Evolutionary conservation across 1,284 basidiomycete genomes (phyloP).

Genomic region (Cryptococcus deneoformans): DNA sequence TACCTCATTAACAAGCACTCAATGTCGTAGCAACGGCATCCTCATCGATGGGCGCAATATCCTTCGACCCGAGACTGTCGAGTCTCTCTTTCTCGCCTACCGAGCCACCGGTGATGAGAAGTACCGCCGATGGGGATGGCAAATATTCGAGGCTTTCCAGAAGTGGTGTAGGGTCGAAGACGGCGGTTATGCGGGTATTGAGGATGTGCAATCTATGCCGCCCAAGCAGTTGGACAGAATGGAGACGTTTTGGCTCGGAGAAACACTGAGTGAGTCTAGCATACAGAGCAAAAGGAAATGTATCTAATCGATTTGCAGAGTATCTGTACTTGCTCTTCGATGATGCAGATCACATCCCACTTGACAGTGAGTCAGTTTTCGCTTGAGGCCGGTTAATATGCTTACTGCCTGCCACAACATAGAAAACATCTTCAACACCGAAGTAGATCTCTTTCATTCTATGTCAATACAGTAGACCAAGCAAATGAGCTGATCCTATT

Average conservation of each 20-base stretch:
- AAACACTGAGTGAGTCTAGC: constrained; percentile 66
- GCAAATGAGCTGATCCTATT: neutral
- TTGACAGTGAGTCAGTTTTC: constrained; percentile 60
- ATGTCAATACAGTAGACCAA: neutral
- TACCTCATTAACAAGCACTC: neutral
- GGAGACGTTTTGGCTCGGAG: constrained; percentile 93
- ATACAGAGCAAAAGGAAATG: neutral
- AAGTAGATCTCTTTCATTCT: constrained; percentile 54
- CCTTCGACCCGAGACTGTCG: constrained; percentile 85
- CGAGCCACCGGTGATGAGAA: constrained; percentile 76
- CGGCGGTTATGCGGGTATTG: constrained; percentile 81
- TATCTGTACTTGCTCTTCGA: constrained; percentile 90
- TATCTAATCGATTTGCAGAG: constrained; percentile 48
- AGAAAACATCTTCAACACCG: constrained; percentile 95
- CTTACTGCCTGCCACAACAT: constrained; percentile 1
- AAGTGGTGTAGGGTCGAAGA: constrained; percentile 66
- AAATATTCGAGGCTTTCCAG: constrained; percentile 86
- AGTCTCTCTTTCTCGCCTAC: constrained; percentile 74
- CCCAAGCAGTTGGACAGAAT: constrained; percentile 77
- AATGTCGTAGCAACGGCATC: neutral
- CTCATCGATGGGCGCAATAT: constrained; percentile 66
- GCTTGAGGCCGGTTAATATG: neutral
- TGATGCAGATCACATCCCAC: constrained; percentile 65
- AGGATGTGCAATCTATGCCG: constrained; percentile 73
- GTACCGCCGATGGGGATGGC: constrained; percentile 84